Base-by-base conservation (phyloP, 176 grass and related monocot genomes). In the Cymbopogon citratus region DNA sequence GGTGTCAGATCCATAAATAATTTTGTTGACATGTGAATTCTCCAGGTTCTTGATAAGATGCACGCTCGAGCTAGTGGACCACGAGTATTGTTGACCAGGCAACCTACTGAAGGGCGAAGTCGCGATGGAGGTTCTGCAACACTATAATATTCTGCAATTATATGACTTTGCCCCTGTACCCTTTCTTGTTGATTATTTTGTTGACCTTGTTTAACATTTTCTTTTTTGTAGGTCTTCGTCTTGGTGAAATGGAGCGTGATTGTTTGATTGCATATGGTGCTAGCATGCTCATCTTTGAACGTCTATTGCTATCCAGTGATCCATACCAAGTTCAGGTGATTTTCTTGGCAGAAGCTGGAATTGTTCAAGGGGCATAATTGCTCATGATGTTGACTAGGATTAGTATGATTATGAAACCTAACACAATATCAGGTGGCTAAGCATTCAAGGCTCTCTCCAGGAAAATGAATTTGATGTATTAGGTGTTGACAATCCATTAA, bases 231-330 rank as follows among this genome's bases (percentile, higher is more conserved):
- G 96, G 96, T 51, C 72, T 98, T 12, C 88, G 96, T 84, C 88
- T 95, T 82, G 96, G 96, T 87, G 92, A 98, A 72, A 98, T 98
- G 96, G 96, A 98, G 69, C 92, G 96, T 43, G 96, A 98, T 60
- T 98, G 92, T 81, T 91, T 98, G 84, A 95, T 98, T 82, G 96
- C 92, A 24, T 93, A 95, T 6, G 96, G 96, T 77, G 90, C 95
- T 35, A 98, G 95, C 85, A 98, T 98, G 96, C 80, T 98, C 70
- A 93, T 98, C 65, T 95, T 84, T 89, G 96, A 98, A 91, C 90
- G 91, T 28, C 83, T 98, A n/a, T 83, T 98, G 78, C 70, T 98
- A 81, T 98, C 96, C 62, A 98, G 96, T 85, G 96, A 98, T 76
- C 92, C 92, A 54, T 95, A 98, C 86, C 88, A 98, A 93, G 96